These are phyloP conservation scores for Trichothecium roseum DNA, from an alignment of 2,329 filamentous ascomycete genomes.

Conservation along the genomic window DNA sequence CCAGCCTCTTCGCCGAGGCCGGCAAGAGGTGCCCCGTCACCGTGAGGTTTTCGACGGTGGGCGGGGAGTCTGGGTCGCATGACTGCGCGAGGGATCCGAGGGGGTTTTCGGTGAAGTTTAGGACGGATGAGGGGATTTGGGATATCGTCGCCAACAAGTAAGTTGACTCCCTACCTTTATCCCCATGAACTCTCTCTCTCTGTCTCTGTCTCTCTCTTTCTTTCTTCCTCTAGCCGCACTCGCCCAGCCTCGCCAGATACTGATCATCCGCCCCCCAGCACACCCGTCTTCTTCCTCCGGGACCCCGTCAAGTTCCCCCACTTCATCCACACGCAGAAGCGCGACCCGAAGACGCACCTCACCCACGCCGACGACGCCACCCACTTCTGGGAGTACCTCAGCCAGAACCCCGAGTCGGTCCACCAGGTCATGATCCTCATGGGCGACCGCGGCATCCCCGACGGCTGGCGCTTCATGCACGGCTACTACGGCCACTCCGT, in stretches of 20 bases:
- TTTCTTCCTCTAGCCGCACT: no score
- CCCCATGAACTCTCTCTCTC: no score
- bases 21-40: conserved; percentile 47
- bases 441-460: conserved; percentile 63
- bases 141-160: conserved; percentile 51
- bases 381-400: conserved; percentile 62
- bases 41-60: conserved; percentile 67
- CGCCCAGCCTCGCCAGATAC: neutral
- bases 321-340: conserved; percentile 33
- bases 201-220: no score
- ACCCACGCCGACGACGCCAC: conserved; percentile 3
- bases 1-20: conserved; percentile 44
- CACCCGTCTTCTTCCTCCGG: conserved; percentile 68
- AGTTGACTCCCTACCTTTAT: no score
- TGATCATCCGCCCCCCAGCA: conserved; percentile 45
- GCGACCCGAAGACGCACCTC: conserved; percentile 5
- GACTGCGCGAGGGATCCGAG: conserved; percentile 75
- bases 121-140: conserved; percentile 70
- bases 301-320: conserved; percentile 37
- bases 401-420: conserved; percentile 46
- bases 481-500: conserved; percentile 75
- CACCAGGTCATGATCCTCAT: conserved; percentile 56
- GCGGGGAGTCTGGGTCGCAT: conserved; percentile 63
- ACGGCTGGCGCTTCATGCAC: conserved; percentile 76
- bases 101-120: conserved; percentile 59